These are phyloP conservation scores for Diplodia mutila DNA, from an alignment of 2,329 filamentous ascomycete genomes.

Conservation along the genomic window DNA sequence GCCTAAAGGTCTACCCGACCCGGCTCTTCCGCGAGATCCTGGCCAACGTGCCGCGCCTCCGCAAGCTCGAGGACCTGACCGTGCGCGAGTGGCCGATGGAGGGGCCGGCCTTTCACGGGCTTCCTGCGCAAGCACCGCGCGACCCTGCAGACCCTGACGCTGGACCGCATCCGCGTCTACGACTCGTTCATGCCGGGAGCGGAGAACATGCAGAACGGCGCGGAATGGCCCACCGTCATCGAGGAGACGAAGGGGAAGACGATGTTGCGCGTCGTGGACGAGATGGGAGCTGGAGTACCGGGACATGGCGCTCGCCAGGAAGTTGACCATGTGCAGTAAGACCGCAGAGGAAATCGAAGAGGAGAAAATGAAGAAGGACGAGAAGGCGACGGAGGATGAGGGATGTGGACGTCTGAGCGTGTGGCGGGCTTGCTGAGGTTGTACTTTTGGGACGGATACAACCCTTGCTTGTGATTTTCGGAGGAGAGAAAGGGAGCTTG, in stretches of 20 bases:
- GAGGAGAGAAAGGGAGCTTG: not conserved
- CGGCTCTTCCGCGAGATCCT: not conserved
- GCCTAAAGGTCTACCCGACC: not conserved
- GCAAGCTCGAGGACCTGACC: not conserved
- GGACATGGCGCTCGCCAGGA: not conserved
- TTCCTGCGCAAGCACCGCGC: not conserved
- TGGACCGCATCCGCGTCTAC: not conserved
- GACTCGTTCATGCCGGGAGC: not conserved
- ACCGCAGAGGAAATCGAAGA: not conserved
- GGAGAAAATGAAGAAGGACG: not conserved
- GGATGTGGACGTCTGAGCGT: not conserved
- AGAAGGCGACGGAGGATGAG: not conserved
- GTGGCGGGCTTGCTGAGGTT: not conserved
- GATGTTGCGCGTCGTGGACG: not conserved
- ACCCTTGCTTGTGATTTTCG: not conserved
- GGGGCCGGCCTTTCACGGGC: not conserved
- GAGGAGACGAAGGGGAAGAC: not conserved
- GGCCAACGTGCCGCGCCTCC: not conserved
- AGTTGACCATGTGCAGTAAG: not conserved
- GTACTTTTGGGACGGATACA: not conserved
- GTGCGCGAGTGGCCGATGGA: not conserved
- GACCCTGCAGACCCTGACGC: not conserved
- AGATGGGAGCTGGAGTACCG: not conserved
- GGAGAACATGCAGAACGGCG: not conserved
- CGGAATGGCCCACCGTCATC: not conserved